phyloP scores from a whole-genome alignment of 2,329 filamentous ascomycete species.

The Dothistroma pini region DNA sequence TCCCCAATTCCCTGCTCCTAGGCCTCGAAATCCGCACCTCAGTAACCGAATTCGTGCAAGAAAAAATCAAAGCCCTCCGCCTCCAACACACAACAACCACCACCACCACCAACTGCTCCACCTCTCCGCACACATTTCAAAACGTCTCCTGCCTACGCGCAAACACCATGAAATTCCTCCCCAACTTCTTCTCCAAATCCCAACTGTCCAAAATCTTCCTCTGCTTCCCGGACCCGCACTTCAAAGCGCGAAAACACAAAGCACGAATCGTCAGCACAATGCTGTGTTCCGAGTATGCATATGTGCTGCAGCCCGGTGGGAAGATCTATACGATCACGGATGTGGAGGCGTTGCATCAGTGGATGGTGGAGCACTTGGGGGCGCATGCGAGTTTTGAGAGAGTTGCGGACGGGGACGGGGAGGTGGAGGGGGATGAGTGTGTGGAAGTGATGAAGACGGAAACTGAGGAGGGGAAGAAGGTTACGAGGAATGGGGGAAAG shows the following conservation, averaged over 20 bases:
- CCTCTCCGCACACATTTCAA: constrained; percentile 55
- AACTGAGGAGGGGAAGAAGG: constrained; percentile 98
- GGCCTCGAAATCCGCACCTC: constrained; percentile 90
- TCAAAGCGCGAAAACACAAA: constrained; percentile 97
- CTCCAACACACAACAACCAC: constrained; percentile 44
- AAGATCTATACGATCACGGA: constrained; percentile 96
- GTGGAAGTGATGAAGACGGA: constrained; percentile 72
- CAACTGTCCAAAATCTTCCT: constrained; percentile 93
- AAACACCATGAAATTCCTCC: constrained; percentile 99
- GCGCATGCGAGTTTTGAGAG: constrained; percentile 75
- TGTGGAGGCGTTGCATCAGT: constrained; percentile 86
- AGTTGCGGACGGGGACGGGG: constrained; percentile 51
- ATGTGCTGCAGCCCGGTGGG: constrained; percentile 75
- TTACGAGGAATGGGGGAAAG: constrained; percentile 79
- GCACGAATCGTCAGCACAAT: constrained; percentile 87
- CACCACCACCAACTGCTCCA: constrained; percentile 2
- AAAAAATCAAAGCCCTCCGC: constrained; percentile 79
- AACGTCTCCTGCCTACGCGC: constrained; percentile 86
- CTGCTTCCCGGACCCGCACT: constrained; percentile 97
- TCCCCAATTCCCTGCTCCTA: constrained; percentile 79
- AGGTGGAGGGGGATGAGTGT: constrained; percentile 65
- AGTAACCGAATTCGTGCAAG: constrained; percentile 86
- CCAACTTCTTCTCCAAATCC: constrained; percentile 82
- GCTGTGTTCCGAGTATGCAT: constrained; percentile 90
- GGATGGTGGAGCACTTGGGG: constrained; percentile 87